phyloP scores from a whole-genome alignment of 2,329 filamentous ascomycete genomes.

The Corniculantispora saksenae region DNA sequence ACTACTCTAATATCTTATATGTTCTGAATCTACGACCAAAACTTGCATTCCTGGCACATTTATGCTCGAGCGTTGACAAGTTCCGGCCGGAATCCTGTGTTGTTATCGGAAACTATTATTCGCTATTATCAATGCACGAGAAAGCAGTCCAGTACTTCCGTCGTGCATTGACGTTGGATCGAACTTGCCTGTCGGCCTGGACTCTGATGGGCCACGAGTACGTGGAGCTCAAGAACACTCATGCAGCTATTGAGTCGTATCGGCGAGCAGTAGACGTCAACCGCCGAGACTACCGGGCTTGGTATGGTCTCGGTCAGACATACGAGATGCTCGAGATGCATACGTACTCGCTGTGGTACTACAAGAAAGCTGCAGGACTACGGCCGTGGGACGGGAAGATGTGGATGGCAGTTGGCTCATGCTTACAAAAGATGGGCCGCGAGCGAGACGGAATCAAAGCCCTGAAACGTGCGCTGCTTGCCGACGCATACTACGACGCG shows the following conservation, averaged over 20 bases:
- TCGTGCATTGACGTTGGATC: conserved; percentile 84
- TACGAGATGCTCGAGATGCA: conserved; percentile 99
- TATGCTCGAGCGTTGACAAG: conserved; percentile 89
- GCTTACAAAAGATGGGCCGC: conserved; percentile 85
- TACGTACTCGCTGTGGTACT: conserved; percentile 95
- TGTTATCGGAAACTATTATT: conserved; percentile 97
- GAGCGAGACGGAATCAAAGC: conserved; percentile 91
- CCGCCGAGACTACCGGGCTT: conserved; percentile 92
- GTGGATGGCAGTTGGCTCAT: conserved; percentile 95
- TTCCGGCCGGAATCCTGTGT: conserved; percentile 97
- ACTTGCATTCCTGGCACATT: conserved; percentile 86
- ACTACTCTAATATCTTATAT: conserved; percentile 97
- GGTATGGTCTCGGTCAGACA: conserved; percentile 95
- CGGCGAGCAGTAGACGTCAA: conserved; percentile 94
- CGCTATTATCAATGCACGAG: conserved; percentile 88
- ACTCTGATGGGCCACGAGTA: conserved; percentile 99
- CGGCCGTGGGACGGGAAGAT: conserved; percentile 98
- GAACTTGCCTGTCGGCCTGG: conserved; percentile 91
- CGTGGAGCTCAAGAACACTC: conserved; percentile 97
- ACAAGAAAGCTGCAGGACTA: conserved; percentile 89
- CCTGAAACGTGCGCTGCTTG: conserved; percentile 86
- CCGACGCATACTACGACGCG: conserved; percentile 80
- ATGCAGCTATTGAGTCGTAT: conserved; percentile 96
- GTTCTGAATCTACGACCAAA: conserved; percentile 87
- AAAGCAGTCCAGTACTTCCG: conserved; percentile 98